Base-by-base conservation (phyloP, 441 rosid species). In the Bruguiera hainesii region DNA sequence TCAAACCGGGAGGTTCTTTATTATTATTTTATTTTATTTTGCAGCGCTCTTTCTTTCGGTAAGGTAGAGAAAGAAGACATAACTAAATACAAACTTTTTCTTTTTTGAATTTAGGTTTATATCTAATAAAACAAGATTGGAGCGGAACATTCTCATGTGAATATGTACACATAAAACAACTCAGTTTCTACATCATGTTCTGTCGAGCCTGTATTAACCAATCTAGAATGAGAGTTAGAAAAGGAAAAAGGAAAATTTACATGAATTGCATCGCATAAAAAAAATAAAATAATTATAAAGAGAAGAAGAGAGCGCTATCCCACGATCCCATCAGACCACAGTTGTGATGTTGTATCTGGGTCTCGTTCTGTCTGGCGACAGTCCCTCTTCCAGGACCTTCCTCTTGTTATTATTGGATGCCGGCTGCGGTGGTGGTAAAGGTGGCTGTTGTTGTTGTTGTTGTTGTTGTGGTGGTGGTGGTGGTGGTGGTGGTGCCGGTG, bases 351-450 rank as follows among this genome's bases (percentile, higher is more conserved):
- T 82, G 64, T 81, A 86, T 78, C 88, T 84, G 13, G 83, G 86
- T 71, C 87, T 83, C 48, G 86, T 62, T 75, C 89, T 85, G 59
- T 83, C 89, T 0, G 88, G 80, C 31, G 93, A 80, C 56, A 79
- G 76, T 62, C 78, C 86, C 66, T 86, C 97, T 73, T 88, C 90
- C 70, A 83, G 64, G 20, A 82, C 75, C 76, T 88, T 90, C 64
- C 97, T 90, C 82, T 88, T 90, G 77, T 75, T 83, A 64, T 69
- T 76, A 61, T 35, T 84, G 33, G 70, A 0, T 39, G 56, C 55
- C 28, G 70, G 79, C 18, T 67, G 78, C 3, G 60, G 65, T 18
- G 72, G 74, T 29, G 18, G 56, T n/a, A 20, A 60, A 7, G 23
- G 64, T 6, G 63, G 56, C 61, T 62, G 79, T 26, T 56, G 82